Evolutionary conservation across 257 asterid genomes (phyloP).

Genomic region (Anisodus tanguticus): DNA sequence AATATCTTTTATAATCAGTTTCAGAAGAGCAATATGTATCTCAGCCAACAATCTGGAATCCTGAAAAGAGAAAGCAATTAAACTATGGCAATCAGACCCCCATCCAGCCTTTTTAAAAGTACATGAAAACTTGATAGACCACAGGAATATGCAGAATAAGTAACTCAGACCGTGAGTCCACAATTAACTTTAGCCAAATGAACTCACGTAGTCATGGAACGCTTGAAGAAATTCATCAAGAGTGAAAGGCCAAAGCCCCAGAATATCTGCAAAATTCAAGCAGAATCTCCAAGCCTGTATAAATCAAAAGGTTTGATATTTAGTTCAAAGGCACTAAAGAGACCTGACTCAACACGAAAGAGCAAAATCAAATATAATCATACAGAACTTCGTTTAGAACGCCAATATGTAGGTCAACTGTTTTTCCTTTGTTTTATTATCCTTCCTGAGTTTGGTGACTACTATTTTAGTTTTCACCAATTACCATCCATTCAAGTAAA

Average conservation of each 20-base stretch:
- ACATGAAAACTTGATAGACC: background rate
- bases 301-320: constrained; percentile 25
- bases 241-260: constrained; percentile 98
- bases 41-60: constrained; percentile 93
- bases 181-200: constrained; percentile 33
- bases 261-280: constrained; percentile 90
- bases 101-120: background rate
- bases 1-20: constrained; percentile 85
- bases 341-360: background rate
- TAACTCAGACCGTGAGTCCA: constrained; percentile 4
- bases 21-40: constrained; percentile 76
- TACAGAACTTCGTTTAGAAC: background rate
- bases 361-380: background rate
- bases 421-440: background rate
- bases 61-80: constrained; percentile 48
- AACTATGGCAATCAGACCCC: constrained; percentile 21
- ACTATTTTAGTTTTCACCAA: constrained; percentile 19
- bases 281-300: constrained; percentile 97
- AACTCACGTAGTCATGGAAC: constrained; percentile 89
- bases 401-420: background rate
- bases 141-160: background rate
- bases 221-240: constrained; percentile 95
- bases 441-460: constrained; percentile 19
- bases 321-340: constrained; percentile 14
- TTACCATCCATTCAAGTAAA: constrained; percentile 20